These are phyloP conservation scores for Mucor mucedo DNA, from an alignment of 371 early-diverging fungal genomes.

Conservation along the genomic window DNA sequence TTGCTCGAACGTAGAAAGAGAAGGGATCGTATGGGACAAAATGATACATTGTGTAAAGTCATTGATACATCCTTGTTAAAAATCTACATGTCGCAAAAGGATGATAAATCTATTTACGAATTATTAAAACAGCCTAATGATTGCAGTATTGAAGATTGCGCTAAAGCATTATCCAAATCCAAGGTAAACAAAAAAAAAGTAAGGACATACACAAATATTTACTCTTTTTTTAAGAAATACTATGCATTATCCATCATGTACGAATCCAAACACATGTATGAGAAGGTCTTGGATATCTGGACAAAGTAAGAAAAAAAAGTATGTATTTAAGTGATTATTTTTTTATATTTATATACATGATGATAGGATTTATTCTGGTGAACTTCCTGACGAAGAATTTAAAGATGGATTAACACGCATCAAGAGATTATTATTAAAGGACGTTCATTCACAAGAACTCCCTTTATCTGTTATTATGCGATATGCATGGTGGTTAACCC, in stretches of 20 bases:
- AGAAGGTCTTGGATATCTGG: constrained; percentile 70
- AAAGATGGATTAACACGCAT: constrained; percentile 55
- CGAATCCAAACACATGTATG: constrained; percentile 54
- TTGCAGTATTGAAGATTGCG: constrained; percentile 59
- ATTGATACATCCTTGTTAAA: constrained; percentile 73
- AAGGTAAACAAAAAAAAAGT: constrained; percentile 39
- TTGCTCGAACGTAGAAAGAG: constrained; percentile 44
- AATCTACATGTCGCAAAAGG: constrained; percentile 56
- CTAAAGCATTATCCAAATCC: constrained; percentile 41
- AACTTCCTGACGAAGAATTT: constrained; percentile 60
- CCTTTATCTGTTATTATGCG: constrained; percentile 49
- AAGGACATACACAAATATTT: background rate
- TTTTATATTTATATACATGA: background rate
- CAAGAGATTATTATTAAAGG: constrained; percentile 46
- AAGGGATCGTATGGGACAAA: constrained; percentile 31
- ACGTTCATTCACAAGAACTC: constrained; percentile 38
- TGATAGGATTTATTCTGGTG: constrained; percentile 56
- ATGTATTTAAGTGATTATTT: background rate
- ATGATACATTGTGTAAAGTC: constrained; percentile 50
- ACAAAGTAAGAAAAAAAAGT: constrained; percentile 53
- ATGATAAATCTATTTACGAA: constrained; percentile 43
- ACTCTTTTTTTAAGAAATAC: constrained; percentile 42
- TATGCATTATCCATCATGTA: constrained; percentile 72
- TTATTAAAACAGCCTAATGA: constrained; percentile 61
- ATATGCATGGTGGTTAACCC: constrained; percentile 68